phyloP scores from a whole-genome alignment of 2,329 filamentous ascomycete species.

The Thielaviopsis musarum region DNA sequence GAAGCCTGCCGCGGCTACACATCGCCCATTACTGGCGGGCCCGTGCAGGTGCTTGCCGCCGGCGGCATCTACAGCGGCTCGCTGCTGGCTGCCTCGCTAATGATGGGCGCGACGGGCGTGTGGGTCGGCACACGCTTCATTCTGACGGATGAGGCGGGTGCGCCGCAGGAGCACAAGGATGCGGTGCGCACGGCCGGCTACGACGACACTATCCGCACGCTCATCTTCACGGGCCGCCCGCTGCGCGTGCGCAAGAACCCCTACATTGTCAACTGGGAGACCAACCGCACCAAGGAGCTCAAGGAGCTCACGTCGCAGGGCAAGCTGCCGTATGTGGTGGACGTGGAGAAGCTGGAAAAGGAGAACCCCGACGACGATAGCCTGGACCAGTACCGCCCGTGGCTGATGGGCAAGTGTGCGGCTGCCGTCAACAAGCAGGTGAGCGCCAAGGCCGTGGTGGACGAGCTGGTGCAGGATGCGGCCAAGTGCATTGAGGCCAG shows the following conservation, averaged over 20 bases:
- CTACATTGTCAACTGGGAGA: slow-evolving; percentile 94
- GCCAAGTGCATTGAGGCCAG: slow-evolving; percentile 52
- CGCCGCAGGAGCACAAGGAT: slow-evolving; percentile 86
- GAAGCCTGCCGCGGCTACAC: slow-evolving; percentile 65
- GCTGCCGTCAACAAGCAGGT: slow-evolving; percentile 89
- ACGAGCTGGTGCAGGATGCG: slow-evolving; percentile 81
- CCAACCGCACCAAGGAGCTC: slow-evolving; percentile 77
- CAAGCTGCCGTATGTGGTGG: slow-evolving; percentile 81
- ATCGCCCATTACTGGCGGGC: slow-evolving; percentile 70
- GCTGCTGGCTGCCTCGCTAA: slow-evolving; percentile 73
- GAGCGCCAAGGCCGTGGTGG: slow-evolving; percentile 76
- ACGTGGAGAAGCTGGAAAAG: slow-evolving; percentile 63
- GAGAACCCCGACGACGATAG: slow-evolving; percentile 64
- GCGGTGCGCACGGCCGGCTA: slow-evolving; percentile 81
- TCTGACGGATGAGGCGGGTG: slow-evolving; percentile 83
- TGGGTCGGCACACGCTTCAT: slow-evolving; percentile 98
- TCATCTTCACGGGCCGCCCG: slow-evolving; percentile 96
- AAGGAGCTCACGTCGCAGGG: slow-evolving; percentile 82
- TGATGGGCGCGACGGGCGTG: slow-evolving; percentile 81
- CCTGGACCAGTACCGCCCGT: slow-evolving; percentile 81
- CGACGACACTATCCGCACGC: slow-evolving; percentile 90
- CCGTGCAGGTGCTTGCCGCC: slow-evolving; percentile 82
- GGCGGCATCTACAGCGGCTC: slow-evolving; percentile 90
- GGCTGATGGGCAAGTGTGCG: slow-evolving; percentile 91
- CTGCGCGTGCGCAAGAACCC: slow-evolving; percentile 84